Conservation (phyloP, 371 early-diverging fungal genomes). For the Polyrhizophydium stewartii region DNA sequence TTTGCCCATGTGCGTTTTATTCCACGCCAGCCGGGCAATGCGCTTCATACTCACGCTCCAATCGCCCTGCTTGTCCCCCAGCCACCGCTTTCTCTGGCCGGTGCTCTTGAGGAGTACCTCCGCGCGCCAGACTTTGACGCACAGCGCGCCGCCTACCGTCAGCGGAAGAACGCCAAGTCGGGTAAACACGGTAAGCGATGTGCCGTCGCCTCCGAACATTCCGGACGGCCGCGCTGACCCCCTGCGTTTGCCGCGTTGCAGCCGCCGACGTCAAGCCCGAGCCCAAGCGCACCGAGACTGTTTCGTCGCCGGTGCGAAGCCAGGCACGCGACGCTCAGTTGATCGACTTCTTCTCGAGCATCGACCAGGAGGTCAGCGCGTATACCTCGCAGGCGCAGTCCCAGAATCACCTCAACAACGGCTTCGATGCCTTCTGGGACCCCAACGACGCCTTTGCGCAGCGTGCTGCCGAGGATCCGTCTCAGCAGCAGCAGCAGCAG, state of each 20-base stretch:
- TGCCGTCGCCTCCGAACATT: too few species aligned
- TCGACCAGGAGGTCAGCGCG: constrained; percentile 27
- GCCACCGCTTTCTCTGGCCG: constrained; percentile 82
- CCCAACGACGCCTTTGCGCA: constrained; percentile 7
- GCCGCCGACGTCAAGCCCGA: too few species aligned
- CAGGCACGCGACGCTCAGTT: constrained; percentile 11
- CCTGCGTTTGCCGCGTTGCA: too few species aligned
- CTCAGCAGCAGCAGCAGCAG: background rate
- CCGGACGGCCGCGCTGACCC: too few species aligned
- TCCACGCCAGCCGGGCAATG: background rate
- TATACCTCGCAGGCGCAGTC: constrained; percentile 15
- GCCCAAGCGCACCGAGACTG: background rate
- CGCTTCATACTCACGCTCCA: background rate
- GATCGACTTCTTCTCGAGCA: constrained; percentile 41
- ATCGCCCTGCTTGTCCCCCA: constrained; percentile 14
- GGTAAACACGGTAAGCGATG: too few species aligned
- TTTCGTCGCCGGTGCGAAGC: background rate
- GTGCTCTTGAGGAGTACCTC: constrained; percentile 83
- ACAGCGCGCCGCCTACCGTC: constrained; percentile 37
- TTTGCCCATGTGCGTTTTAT: constrained; percentile 78
- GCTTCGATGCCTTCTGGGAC: constrained; percentile 19
- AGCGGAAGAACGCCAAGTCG: constrained; percentile 17
- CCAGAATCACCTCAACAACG: constrained; percentile 15
- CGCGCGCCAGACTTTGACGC: constrained; percentile 65
- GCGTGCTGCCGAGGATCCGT: background rate